A percentile compares a stretch with the other conserved stretches of the same genome.
Evolutionary conservation across 1,139 yeast genomes (phyloP).

Genomic region (Geotrichum siamense): DNA sequence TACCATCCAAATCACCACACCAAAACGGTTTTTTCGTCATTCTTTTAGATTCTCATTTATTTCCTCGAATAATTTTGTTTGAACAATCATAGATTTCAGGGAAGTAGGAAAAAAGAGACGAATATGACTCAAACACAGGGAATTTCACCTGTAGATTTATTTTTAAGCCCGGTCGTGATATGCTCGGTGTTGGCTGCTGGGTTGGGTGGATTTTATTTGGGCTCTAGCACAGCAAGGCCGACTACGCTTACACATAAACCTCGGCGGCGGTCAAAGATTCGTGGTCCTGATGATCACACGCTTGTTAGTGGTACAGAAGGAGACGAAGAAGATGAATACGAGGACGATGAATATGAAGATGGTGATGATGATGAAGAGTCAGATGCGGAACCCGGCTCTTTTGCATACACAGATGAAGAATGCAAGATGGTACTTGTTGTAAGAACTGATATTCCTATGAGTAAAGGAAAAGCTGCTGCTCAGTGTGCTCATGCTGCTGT

Average conservation of each 20-base stretch:
- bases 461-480: slow-evolving; percentile 94
- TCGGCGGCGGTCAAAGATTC: neutral
- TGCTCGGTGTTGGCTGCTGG: slow-evolving; percentile 19
- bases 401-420: slow-evolving; percentile 53
- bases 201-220: slow-evolving; percentile 22
- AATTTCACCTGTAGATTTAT: slow-evolving; percentile 15
- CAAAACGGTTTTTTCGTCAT: too few species aligned
- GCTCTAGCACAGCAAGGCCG: slow-evolving; percentile 12
- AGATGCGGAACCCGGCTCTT: slow-evolving; percentile 19
- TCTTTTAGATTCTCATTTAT: too few species aligned
- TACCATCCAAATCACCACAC: too few species aligned
- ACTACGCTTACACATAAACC: neutral
- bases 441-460: slow-evolving; percentile 85
- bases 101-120: too few species aligned
- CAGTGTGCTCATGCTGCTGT: slow-evolving; percentile 98
- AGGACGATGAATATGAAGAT: slow-evolving; percentile 20
- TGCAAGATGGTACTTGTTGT: slow-evolving; percentile 84
- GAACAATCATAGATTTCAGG: too few species aligned
- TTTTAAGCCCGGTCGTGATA: slow-evolving; percentile 15
- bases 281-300: neutral
- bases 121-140: slow-evolving; percentile 9
- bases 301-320: too few species aligned
- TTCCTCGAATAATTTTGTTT: too few species aligned
- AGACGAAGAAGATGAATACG: slow-evolving; percentile 20
- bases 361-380: slow-evolving; percentile 19